Evolutionary conservation across 352 stramenopile species (phyloP).

Genomic region (Plasmopara viticola): DNA sequence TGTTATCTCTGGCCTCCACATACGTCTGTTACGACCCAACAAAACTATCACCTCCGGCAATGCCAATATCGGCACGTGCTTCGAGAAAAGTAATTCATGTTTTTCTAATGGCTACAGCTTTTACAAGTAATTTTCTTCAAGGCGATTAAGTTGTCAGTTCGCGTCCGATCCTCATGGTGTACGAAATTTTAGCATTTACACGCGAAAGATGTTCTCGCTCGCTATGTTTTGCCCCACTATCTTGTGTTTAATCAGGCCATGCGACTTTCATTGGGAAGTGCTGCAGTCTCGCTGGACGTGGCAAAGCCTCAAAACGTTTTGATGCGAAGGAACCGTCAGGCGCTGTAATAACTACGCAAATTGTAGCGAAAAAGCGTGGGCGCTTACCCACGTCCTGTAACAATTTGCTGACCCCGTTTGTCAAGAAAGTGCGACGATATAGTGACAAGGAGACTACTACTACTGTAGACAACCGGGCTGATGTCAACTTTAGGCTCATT

Average conservation of each 20-base stretch:
- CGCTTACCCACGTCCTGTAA: conserved; percentile 10
- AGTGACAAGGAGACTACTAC: conserved; percentile 12
- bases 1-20: no score
- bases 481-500: conserved; percentile 24
- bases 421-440: conserved; percentile 24
- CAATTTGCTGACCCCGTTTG: conserved; percentile 20
- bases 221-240: no score
- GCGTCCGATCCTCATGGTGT: no score
- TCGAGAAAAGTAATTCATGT: no score
- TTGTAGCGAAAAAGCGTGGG: conserved; percentile 19
- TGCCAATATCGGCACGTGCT: no score
- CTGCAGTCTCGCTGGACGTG: conserved; percentile 6
- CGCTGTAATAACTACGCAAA: conserved; percentile 16
- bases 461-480: conserved; percentile 11
- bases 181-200: no score
- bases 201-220: no score
- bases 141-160: no score
- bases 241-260: conserved; percentile 7
- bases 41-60: no score
- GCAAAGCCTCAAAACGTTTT: conserved; percentile 9
- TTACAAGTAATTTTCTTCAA: no score
- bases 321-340: conserved; percentile 11
- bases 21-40: no score
- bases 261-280: conserved; percentile 18
- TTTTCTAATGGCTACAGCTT: no score